phyloP scores from a whole-genome alignment of 306 rosid genomes.

The Heteromeles arbutifolia region DNA sequence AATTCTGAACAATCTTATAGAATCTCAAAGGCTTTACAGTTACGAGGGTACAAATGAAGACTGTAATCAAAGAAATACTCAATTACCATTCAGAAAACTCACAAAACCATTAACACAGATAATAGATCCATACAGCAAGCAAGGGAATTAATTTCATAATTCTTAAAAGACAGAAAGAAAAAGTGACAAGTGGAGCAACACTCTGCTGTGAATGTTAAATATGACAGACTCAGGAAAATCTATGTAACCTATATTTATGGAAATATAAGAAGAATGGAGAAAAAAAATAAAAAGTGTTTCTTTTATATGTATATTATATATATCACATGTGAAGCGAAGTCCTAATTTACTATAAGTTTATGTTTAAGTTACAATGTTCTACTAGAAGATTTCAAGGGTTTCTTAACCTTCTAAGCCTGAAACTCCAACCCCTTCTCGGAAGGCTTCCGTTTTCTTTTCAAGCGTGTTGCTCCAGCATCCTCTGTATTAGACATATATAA shows the following conservation, averaged over 20 bases:
- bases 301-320: too few relatives aligned
- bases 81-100: not conserved
- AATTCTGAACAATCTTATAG: not conserved
- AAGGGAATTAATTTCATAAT: too few relatives aligned
- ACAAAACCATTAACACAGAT: not conserved
- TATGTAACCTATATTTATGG: too few relatives aligned
- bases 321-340: slow-evolving; percentile 10
- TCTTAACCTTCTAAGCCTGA: slow-evolving; percentile 73
- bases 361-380: slow-evolving; percentile 36
- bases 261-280: too few relatives aligned
- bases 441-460: slow-evolving; percentile 75
- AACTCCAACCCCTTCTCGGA: slow-evolving; percentile 81
- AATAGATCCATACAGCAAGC: not conserved
- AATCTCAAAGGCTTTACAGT: not conserved
- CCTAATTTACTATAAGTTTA: slow-evolving; percentile 43
- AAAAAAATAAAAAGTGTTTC: too few relatives aligned
- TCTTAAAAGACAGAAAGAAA: too few relatives aligned
- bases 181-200: too few relatives aligned
- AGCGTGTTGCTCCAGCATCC: slow-evolving; percentile 47
- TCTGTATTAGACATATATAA: slow-evolving; percentile 31
- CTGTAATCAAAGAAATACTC: not conserved
- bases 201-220: too few relatives aligned
- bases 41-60: not conserved
- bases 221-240: too few relatives aligned
- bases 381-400: slow-evolving; percentile 47